Evolutionary conservation across 208 protist species (phyloP).

Genomic region (Trypanosoma platydactyli): DNA sequence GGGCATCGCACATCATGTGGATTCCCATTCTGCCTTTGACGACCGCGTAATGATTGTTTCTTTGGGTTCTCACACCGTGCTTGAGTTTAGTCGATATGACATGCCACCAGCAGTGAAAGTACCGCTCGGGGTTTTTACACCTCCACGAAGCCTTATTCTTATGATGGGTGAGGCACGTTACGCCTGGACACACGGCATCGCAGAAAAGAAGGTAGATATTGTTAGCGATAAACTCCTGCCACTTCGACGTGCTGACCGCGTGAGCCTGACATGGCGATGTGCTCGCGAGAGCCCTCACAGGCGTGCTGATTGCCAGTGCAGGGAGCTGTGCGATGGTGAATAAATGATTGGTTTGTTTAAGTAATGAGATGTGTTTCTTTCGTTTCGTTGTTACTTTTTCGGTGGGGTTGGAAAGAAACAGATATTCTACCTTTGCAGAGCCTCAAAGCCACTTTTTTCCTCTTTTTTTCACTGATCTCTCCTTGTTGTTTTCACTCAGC

Average conservation of each 20-base stretch:
- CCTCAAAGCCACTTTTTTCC: constrained; percentile 1
- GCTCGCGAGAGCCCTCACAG: constrained; percentile 40
- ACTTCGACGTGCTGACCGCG: constrained; percentile 39
- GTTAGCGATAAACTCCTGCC: constrained; percentile 54
- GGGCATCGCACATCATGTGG: constrained; percentile 77
- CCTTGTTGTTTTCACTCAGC: too few species aligned
- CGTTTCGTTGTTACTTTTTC: constrained; percentile 1
- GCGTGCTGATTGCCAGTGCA: constrained; percentile 46
- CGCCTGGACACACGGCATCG: constrained; percentile 77
- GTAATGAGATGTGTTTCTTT: background rate
- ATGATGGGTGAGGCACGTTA: constrained; percentile 71
- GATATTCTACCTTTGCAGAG: too few species aligned
- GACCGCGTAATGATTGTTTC: constrained; percentile 66
- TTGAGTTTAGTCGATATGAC: constrained; percentile 69
- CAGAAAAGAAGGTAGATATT: constrained; percentile 66
- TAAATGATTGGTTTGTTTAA: constrained; percentile 9
- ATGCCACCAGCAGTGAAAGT: constrained; percentile 27
- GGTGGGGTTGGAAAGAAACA: too few species aligned
- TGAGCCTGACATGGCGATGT: constrained; percentile 79
- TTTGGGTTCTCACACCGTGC: constrained; percentile 79
- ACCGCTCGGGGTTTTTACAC: constrained; percentile 45
- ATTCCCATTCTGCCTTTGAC: constrained; percentile 64
- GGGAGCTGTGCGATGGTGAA: constrained; percentile 62
- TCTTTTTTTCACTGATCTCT: constrained; percentile 3
- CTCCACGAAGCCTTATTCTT: constrained; percentile 58